phyloP scores from a whole-genome alignment of 176 grass and related monocot species.

The Areca catechu region DNA sequence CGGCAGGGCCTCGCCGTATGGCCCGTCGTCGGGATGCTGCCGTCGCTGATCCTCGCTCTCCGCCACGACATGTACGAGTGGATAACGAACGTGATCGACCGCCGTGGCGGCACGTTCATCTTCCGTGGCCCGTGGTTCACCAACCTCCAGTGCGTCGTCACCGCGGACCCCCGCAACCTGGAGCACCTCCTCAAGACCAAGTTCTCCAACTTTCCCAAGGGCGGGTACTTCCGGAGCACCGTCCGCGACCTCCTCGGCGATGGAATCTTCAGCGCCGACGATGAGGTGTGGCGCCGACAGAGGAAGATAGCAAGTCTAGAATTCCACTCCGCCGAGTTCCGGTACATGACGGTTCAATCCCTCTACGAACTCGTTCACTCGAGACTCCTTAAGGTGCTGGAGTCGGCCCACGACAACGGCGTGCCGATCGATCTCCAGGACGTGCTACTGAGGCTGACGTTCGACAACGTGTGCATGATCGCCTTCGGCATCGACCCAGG shows the following conservation, averaged over 20 bases:
- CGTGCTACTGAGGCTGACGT: slow-evolving; percentile 79
- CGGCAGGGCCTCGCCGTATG: slow-evolving; percentile 48
- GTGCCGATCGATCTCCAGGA: slow-evolving; percentile 64
- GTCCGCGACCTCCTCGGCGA: slow-evolving; percentile 83
- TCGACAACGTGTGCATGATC: slow-evolving; percentile 97
- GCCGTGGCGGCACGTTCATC: slow-evolving; percentile 70
- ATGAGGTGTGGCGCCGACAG: slow-evolving; percentile 66
- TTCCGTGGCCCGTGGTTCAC: slow-evolving; percentile 75
- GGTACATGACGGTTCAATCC: slow-evolving; percentile 49
- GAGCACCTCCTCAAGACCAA: slow-evolving; percentile 86
- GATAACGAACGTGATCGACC: slow-evolving; percentile 52
- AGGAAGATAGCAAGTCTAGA: slow-evolving; percentile 84
- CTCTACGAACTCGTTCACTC: slow-evolving; percentile 80
- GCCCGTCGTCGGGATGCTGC: slow-evolving; percentile 84
- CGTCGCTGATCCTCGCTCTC: slow-evolving; percentile 59
- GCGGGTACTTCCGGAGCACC: slow-evolving; percentile 72
- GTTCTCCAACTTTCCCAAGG: slow-evolving; percentile 85
- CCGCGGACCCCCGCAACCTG: slow-evolving; percentile 81
- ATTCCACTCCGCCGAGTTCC: slow-evolving; percentile 95
- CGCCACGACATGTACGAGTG: slow-evolving; percentile 84
- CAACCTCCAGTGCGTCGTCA: slow-evolving; percentile 84
- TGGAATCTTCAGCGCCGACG: slow-evolving; percentile 89
- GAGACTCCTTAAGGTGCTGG: slow-evolving; percentile 62
- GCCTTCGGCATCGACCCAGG: slow-evolving; percentile 86
- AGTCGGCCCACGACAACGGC: slow-evolving; percentile 8